Evolutionary conservation across 106 monocot species (phyloP), one percentile per base, ranked within the genome.

Genomic region (Amphibolis antarctica): DNA sequence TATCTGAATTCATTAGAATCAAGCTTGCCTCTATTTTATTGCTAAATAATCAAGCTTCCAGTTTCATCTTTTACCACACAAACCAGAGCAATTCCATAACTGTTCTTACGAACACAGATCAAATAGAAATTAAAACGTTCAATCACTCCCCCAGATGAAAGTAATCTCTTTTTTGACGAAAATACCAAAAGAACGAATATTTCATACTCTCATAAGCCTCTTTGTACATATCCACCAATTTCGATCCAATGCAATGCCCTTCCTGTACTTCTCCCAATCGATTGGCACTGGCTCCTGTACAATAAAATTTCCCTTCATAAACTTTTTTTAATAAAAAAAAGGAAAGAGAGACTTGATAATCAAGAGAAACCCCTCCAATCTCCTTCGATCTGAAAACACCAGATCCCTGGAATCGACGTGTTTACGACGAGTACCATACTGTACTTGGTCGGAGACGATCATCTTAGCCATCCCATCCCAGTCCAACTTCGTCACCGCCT

Each of bases 401-500:
- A 47, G 53, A 71, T 58, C 7, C 23, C 15, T 28, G 12, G 7
- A 15, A 52, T 25, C 27, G 29, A 25, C n/a, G n/a, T n/a, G n/a
- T n/a, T n/a, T n/a, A n/a, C n/a, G n/a, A n/a, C n/a, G n/a, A n/a
- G 5, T 67, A 93, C 93, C 85, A 76, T 68, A 59, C 81, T 82
- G 63, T 81, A 93, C 74, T 93, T 93, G 56, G 93, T 93, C 85
- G 43, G 81, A 73, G 72, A 93, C 85, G 28, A 93, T 56, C 59
- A 85, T 53, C 80, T 81, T 93, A 42, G 78, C 80, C 93, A 93
- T 85, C 51, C 85, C 88, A 1, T 93, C 85, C 93, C 93, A 88
- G 30, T 93, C 88, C 63, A 93, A 83, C 69, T 77, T 31, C 65
- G 71, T 69, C 48, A 55, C 63, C 36, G 88, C 85, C 80, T 88